These are phyloP conservation scores for Saprolegnia parasitica DNA, from an alignment of 352 stramenopile genomes.

Conservation along the genomic window DNA sequence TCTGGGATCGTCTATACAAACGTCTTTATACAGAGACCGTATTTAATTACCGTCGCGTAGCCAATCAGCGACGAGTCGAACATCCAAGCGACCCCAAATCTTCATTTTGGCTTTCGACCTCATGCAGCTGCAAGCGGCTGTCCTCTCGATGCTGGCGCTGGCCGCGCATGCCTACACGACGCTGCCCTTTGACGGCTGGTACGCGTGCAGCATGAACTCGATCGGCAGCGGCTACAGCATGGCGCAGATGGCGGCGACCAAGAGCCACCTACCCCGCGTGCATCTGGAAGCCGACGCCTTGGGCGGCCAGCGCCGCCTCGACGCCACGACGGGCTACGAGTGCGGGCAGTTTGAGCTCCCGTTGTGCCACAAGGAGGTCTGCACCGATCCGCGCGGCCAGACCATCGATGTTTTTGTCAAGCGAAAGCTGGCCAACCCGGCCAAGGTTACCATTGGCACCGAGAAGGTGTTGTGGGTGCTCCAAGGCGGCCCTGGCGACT, in stretches of 20 bases:
- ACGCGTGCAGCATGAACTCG: slow-evolving; percentile 25
- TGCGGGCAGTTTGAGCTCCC: slow-evolving; percentile 42
- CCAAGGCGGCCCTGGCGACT: slow-evolving; percentile 61
- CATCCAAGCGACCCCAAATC: not conserved
- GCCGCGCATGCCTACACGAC: not conserved
- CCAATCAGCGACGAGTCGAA: slow-evolving; percentile 7
- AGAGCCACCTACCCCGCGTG: not conserved
- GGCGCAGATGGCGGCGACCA: not conserved
- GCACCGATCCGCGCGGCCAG: slow-evolving; percentile 37
- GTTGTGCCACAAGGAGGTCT: slow-evolving; percentile 47
- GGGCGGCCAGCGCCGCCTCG: not conserved
- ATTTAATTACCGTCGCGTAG: not conserved
- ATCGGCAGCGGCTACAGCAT: slow-evolving; percentile 14
- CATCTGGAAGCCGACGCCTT: not conserved
- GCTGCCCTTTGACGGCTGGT: slow-evolving; percentile 28
- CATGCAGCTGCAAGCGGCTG: not conserved
- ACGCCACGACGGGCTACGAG: slow-evolving; percentile 30
- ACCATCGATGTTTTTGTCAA: slow-evolving; percentile 54
- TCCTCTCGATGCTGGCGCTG: not conserved
- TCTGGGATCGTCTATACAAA: not conserved
- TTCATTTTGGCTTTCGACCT: slow-evolving; percentile 15
- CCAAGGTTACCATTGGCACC: slow-evolving; percentile 20
- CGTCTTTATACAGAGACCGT: not conserved
- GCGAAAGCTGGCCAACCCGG: slow-evolving; percentile 37
- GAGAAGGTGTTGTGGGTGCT: slow-evolving; percentile 62